Base-by-base conservation (phyloP, 1,284 basidiomycete genomes). In the Cutaneotrichosporon cutaneum region DNA sequence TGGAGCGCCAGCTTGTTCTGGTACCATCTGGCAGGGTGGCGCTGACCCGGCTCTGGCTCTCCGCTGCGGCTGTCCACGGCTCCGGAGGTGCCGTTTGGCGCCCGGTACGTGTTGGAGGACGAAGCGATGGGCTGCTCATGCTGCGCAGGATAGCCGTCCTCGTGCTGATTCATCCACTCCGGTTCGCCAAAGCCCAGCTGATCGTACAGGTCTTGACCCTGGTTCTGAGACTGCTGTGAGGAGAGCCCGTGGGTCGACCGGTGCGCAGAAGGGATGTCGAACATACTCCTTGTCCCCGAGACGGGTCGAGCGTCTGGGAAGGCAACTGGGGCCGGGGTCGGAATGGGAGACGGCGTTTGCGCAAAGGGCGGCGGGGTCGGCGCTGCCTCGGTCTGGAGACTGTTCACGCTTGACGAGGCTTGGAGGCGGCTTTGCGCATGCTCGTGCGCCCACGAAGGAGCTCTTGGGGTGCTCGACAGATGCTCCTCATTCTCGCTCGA, bases 1-100 rank as follows among this genome's bases (percentile, higher is more conserved):
- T 80, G 78, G n/a, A 79, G 68, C 48, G 72, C 69, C 24, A 80
- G 62, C 63, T 80, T 80, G 55, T 68, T 70, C 65, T 77, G 72
- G 6, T 77, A 75, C 75, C 75, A 80, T 56, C 72, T 75, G 72
- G 30, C 63, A 63, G 54, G 71, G 1, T 70, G 56, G 53, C 75
- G 69, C 35, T 69, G 56, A 14, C 56, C 59, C 76, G 75, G 77
- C 10, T 51, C 50, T 3, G 33, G 52, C 47, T 58, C 56, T 32
- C 8, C 42, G 2, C 26, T 22, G 14, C 10, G 47, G 24, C 22
- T 18, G 27, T 27, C 47, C 8, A 7, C n/a, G 44, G 18, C 44
- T 11, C 45, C 22, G 24, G 22, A 2, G 22, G 4, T 44, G 21
- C n/a, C n/a, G 21, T 27, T 26, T 18, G 44, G 44, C 14, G 11